Evolutionary conservation across 805 yeast species (phyloP).

Genomic region (Nakazawaea anatomiae): DNA sequence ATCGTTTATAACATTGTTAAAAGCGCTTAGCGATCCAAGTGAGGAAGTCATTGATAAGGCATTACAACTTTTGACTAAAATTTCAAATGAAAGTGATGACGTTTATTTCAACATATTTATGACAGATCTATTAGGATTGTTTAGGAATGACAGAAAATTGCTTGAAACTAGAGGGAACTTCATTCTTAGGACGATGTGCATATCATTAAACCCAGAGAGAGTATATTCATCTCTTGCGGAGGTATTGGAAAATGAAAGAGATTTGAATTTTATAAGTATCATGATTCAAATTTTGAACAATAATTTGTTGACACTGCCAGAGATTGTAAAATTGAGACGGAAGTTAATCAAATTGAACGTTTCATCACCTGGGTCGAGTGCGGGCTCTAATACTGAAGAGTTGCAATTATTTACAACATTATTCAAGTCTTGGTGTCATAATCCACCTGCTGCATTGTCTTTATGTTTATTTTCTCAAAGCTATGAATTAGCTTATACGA

Average conservation of each 20-base stretch:
- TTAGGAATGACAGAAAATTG: constrained; percentile 62
- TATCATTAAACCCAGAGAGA: constrained; percentile 73
- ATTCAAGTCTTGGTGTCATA: constrained; percentile 88
- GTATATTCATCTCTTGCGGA: constrained; percentile 77
- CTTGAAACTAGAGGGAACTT: constrained; percentile 74
- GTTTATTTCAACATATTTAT: constrained; percentile 72
- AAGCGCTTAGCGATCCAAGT: constrained; percentile 63
- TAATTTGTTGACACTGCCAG: constrained; percentile 81
- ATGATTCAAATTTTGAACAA: constrained; percentile 86
- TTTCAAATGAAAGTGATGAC: constrained; percentile 67
- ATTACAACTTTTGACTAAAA: constrained; percentile 64
- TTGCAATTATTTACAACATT: constrained; percentile 66
- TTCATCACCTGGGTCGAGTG: constrained; percentile 7
- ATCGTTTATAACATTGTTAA: constrained; percentile 71
- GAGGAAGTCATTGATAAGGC: constrained; percentile 75
- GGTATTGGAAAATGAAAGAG: constrained; percentile 57
- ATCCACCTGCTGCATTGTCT: constrained; percentile 82
- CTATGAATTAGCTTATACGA: constrained; percentile 81
- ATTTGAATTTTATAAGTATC: constrained; percentile 65
- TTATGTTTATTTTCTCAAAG: constrained; percentile 82
- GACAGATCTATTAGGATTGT: constrained; percentile 60
- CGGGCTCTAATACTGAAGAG: constrained; percentile 35
- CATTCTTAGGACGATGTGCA: constrained; percentile 78
- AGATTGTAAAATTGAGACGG: constrained; percentile 62
- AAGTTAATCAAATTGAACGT: constrained; percentile 36